phyloP scores from a whole-genome alignment of 2,329 filamentous ascomycete genomes.

The Pseudogymnoascus sp. region DNA sequence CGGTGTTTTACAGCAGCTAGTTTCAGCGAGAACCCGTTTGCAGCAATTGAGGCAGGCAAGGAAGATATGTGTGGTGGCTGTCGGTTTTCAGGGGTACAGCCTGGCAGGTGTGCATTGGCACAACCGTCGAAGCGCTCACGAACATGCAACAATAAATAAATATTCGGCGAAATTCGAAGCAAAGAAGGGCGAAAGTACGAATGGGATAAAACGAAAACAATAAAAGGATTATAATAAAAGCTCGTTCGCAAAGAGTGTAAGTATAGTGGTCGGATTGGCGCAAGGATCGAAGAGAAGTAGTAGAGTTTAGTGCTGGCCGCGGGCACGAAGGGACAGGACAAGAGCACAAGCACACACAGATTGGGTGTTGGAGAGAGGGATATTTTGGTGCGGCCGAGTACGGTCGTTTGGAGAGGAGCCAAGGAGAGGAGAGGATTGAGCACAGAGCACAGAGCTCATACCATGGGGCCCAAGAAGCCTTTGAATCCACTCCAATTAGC shows the following conservation, averaged over 20 bases:
- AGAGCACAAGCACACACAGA: not conserved
- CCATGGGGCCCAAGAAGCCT: not conserved
- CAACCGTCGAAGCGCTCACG: not conserved
- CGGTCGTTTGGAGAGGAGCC: not conserved
- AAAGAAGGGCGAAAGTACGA: not conserved
- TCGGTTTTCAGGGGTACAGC: constrained; percentile 10
- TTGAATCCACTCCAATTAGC: constrained; percentile 8
- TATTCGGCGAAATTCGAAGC: not conserved
- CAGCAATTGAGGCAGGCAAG: not conserved
- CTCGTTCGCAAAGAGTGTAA: not conserved
- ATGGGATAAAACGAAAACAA: not conserved
- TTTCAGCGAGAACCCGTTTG: constrained; percentile 4
- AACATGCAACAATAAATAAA: constrained; percentile 5
- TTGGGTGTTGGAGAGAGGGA: not conserved
- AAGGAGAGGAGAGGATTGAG: not conserved
- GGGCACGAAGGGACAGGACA: not conserved
- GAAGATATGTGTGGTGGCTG: constrained; percentile 8
- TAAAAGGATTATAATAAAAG: not conserved
- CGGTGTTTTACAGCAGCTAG: constrained; percentile 10
- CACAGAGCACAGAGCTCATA: not conserved
- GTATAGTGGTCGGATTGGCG: constrained; percentile 5
- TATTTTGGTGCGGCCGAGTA: not conserved
- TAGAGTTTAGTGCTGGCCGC: not conserved
- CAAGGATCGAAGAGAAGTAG: not conserved
- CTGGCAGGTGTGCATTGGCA: constrained; percentile 7